These are phyloP conservation scores for Venturia effusa DNA, from an alignment of 2,329 filamentous ascomycete genomes.

Conservation along the genomic window DNA sequence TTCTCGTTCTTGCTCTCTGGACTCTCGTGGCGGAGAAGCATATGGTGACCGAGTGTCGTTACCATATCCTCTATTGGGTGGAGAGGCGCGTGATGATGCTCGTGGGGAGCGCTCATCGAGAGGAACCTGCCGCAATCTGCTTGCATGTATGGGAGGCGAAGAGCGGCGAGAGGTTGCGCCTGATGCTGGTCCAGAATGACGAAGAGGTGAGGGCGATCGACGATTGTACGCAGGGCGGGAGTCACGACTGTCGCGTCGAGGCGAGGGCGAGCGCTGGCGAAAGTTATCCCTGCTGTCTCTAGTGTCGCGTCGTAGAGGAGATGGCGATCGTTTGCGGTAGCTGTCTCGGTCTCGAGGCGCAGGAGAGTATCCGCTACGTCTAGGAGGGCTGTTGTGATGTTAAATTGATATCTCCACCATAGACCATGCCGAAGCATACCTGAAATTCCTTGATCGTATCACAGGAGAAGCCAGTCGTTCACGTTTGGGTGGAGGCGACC, in stretches of 20 bases:
- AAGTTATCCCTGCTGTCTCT: conserved; percentile 37
- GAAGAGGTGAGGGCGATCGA: conserved; percentile 15
- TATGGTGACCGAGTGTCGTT: conserved; percentile 11
- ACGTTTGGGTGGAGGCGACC: conserved; percentile 31
- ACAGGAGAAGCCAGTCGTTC: conserved; percentile 31
- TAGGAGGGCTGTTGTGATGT: conserved; percentile 1
- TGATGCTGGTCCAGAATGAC: conserved; percentile 43
- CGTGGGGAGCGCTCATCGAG: conserved; percentile 15
- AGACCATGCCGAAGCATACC: conserved; percentile 17
- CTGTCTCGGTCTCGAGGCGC: conserved; percentile 30
- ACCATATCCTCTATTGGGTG: background rate
- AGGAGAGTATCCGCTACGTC: conserved; percentile 32
- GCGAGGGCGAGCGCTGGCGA: conserved; percentile 44
- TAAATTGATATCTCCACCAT: background rate
- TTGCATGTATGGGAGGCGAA: conserved; percentile 48
- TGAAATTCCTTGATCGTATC: conserved; percentile 28
- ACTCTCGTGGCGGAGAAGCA: conserved; percentile 10
- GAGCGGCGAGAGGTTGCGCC: conserved; percentile 48
- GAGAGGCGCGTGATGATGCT: conserved; percentile 12
- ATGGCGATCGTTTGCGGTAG: conserved; percentile 44
- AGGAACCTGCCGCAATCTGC: conserved; percentile 33
- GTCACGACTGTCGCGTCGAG: conserved; percentile 22
- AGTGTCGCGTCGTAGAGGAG: conserved; percentile 40
- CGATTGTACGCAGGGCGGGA: conserved; percentile 7
- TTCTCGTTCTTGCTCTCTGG: conserved; percentile 16